Percentiles rank a stretch among this genome's conserved stretches.
Evolutionary conservation across 495 filamentous ascomycete species (phyloP).

Genomic region (Hypoxylon intermedium): DNA sequence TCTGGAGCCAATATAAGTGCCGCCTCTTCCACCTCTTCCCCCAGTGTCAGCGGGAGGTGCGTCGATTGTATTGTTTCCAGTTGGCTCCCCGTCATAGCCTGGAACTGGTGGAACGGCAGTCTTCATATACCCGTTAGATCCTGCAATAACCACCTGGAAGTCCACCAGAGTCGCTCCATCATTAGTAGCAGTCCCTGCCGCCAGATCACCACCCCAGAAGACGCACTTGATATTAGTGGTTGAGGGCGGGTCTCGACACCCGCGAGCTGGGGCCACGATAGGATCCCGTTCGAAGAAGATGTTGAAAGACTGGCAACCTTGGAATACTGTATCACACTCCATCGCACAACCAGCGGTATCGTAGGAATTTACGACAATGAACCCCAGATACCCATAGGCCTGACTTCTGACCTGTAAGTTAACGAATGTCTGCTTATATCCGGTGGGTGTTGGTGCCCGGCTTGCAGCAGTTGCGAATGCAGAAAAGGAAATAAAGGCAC

Average conservation of each 20-base stretch:
- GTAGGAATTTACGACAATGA: conserved; percentile 50
- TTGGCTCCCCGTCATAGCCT: conserved; percentile 42
- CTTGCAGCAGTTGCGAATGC: conserved; percentile 28
- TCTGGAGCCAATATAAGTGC: conserved; percentile 52
- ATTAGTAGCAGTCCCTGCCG: conserved; percentile 44
- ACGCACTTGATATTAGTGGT: conserved; percentile 62
- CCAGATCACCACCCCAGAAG: conserved; percentile 53
- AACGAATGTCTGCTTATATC: conserved; percentile 50
- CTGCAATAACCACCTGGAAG: conserved; percentile 55
- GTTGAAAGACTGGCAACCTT: conserved; percentile 49
- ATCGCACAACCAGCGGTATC: conserved; percentile 49
- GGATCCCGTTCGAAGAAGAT: conserved; percentile 59
- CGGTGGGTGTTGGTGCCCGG: conserved; percentile 45
- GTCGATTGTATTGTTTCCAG: conserved; percentile 52
- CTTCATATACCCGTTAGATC: conserved; percentile 53
- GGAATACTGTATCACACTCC: conserved; percentile 41
- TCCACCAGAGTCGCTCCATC: conserved; percentile 46
- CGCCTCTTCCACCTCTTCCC: conserved; percentile 2
- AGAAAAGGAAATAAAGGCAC: conserved; percentile 38
- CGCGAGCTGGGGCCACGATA: conserved; percentile 42
- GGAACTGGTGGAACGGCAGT: conserved; percentile 34
- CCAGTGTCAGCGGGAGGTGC: conserved; percentile 35
- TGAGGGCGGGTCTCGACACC: conserved; percentile 53
- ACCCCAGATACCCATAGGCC: conserved; percentile 52
- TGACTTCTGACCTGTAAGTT: conserved; percentile 46